Evolutionary conservation across 2,329 filamentous ascomycete species (phyloP), one percentile per base, ranked within the genome.

Genomic region (Monilinia aucupariae): DNA sequence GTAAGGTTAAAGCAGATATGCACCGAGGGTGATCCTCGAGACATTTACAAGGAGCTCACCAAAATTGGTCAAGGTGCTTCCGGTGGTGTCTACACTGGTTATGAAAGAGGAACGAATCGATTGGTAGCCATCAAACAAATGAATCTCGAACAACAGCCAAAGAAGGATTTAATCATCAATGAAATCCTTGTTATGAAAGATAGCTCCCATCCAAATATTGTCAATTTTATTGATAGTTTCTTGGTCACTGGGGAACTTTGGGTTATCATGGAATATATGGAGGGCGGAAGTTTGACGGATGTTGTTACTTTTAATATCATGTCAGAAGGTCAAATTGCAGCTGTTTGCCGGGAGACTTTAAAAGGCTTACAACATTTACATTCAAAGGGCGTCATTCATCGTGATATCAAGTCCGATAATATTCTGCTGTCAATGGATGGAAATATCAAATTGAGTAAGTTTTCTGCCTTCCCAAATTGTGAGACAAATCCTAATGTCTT

Each of bases 181-280:
- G 94, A 99, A 75, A 99, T 99, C 69, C 78, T 99, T 64, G 94
- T 99, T 64, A 99, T 99, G 94, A 96, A 96, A 79, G 94, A 97
- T 72, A 97, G 92, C 80, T 94, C 91, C 64, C 94, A 99, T 75
- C 93, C 92, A 72, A 97, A 97, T 75, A 96, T 99, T 77, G 94
- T 99, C 77, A 99, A 99, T 76, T 99, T 97, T 76, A 93, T 97
- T 78, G 94, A 97, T 79, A 97, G 92, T 75, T 97, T 92, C 75
- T 81, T 99, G 13, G 89, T 92, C 64, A 84, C 85, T 15, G 90
- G 93, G 50, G 94, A 97, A 75, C 80, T 99, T 37, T 99, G 94
- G 94, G 94, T 99, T 1, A 91, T 97, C 41, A 99, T 99, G 94
- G 94, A 99, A 78, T 99, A 93, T 73, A 99, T 99, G 94, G 93